Base-by-base conservation (phyloP, 164 flowering plant genomes). In the Brasenia schreberi region DNA sequence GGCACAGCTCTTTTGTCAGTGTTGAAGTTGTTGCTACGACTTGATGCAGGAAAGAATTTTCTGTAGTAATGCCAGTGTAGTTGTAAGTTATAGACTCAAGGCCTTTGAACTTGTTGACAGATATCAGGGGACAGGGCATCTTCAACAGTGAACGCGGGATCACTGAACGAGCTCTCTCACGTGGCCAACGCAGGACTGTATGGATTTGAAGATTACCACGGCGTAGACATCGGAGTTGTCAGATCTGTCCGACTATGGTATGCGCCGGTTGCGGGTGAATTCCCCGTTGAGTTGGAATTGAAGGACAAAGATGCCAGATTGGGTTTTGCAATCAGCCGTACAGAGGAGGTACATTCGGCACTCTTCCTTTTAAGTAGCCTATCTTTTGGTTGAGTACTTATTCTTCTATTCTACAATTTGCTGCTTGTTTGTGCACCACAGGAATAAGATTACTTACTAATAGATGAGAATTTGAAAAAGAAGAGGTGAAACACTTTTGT, bases 181-280 rank as follows among this genome's bases (percentile, higher is more conserved):
- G 78, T 93, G 7, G 89, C 94, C 19, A 85, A 85, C 75, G 84
- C 80, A 33, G 88, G 94, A 70, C 77, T 93, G 9, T 93, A 93
- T 67, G 98, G 98, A 4, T 93, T 93, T 62, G 98, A 93, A 78
- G 98, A 93, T 69, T 93, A 93, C 80, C 98, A 93, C 69, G 98
- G 98, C 5, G 89, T 93, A 10, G 98, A 93, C 77, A 86, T 93
- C 39, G 98, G 98, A 59, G 89, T 90, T 0, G 96, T 93, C 59
- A 81, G 97, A 75, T 90, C 97, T 7, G 90, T 89, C 70, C 96
- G 98, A 39, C 82, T 93, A 14, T 93, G 98, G 98, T 93, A 81
- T 69, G 82, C 96, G 64, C 91, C 98, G 1, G 69, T 85, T 10
- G 90, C 76, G 1, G 92, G 87, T 62, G 98, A 93, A 66, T 52